Evolutionary conservation across 345 rosid species (phyloP).

Genomic region (Hevea brasiliensis): DNA sequence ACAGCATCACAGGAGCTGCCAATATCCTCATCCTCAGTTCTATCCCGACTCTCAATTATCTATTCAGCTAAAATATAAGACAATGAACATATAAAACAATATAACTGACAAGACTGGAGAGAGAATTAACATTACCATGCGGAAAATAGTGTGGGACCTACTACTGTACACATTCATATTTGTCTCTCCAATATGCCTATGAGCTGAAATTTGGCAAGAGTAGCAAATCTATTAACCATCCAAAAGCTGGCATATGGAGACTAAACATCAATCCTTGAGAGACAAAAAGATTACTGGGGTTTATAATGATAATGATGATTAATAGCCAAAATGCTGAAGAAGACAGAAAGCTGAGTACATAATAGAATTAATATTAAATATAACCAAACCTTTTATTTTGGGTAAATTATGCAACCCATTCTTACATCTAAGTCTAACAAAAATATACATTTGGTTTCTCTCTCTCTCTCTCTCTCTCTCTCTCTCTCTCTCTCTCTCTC

Average conservation of each 20-base stretch:
- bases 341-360: not conserved
- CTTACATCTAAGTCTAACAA: not conserved
- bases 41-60: conserved; percentile 94
- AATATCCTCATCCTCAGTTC: conserved; percentile 55
- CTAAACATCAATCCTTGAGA: not conserved
- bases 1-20: conserved; percentile 84
- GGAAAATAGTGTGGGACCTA: conserved; percentile 93
- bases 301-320: not conserved
- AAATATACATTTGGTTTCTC: not conserved
- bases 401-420: not conserved
- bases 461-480: not conserved
- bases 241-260: not conserved
- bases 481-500: not conserved
- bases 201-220: conserved; percentile 55
- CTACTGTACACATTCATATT: conserved; percentile 91
- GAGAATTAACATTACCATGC: conserved; percentile 62
- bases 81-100: conserved; percentile 10
- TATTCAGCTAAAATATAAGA: conserved; percentile 30
- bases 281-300: not conserved
- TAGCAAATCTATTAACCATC: not conserved
- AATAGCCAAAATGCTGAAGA: not conserved
- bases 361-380: not conserved
- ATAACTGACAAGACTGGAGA: conserved; percentile 12
- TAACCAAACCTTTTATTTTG: not conserved
- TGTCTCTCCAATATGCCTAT: conserved; percentile 95